Base-by-base conservation (phyloP, 2,329 filamentous ascomycete species). In the Aureobasidium namibiae region DNA sequence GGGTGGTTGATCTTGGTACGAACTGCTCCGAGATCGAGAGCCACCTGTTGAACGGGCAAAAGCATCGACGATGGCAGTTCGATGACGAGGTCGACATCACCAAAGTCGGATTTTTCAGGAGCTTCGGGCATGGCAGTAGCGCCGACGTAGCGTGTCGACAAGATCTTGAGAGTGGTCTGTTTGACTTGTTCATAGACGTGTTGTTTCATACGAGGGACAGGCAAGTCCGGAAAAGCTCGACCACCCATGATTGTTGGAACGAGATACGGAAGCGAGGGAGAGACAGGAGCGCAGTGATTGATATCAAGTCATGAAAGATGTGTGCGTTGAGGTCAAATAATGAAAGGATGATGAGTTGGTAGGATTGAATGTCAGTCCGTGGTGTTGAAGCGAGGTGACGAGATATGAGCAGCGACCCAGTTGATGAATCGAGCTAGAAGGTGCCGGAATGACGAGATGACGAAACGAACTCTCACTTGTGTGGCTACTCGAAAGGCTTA, bases 31-130 rank as follows among this genome's bases (percentile, higher is more conserved):
- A 59, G 39, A 31, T 53, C 46, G 13, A 26, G 24, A n/a, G 39
- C 48, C 13, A 69, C 71, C 7, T 60, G 23, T 54, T 39, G 38
- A 7, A 23, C 1, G 50, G 54, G n/a, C n/a, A 46, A 50, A 6
- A 14, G 29, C 4, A 13, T 24, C 9, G 57, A 21, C 11, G 29
- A n/a, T 3, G 67, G 63, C 8, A 53, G 61, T 58, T 66, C 73
- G 1, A 89, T 78, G 1, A 90, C 70, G 61, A 92, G 77, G 70
- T 94, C 89, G 38, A 95, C 74, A 64, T 94, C 90, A 21, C 89
- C 90, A 66, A 83, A 80, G 64, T 84, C 81, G 0, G 64, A 42
- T 70, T 94, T 94, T 1, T 70, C 84, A 0, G 89, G 88, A 0
- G 82, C 86, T 64, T 90, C 87, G 29, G 86, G 80, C 0, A 88